A percentile compares a stretch with the other conserved stretches of the same genome.
Conservation (phyloP, 83 land plant genomes). For the Isoetes engelmannii region DNA sequence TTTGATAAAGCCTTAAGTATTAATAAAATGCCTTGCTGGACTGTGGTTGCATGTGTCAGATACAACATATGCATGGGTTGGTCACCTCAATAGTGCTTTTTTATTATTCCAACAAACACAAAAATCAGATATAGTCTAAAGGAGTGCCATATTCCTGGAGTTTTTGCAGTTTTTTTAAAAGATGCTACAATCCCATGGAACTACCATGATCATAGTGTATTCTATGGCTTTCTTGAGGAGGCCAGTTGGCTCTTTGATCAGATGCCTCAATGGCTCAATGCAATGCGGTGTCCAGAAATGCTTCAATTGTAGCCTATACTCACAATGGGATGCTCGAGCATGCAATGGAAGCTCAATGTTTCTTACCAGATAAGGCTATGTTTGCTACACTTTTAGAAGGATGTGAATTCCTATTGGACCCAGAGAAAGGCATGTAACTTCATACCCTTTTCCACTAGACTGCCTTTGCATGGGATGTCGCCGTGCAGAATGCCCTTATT, state of each 20-base stretch:
- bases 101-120: neutral
- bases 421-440: no score
- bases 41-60: neutral
- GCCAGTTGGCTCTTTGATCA: neutral
- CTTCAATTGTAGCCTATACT: no score
- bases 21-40: neutral
- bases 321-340: no score
- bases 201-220: neutral
- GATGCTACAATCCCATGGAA: neutral
- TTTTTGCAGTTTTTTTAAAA: neutral
- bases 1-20: neutral
- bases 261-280: neutral
- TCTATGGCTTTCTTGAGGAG: neutral
- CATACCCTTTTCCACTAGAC: no score
- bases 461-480: no score
- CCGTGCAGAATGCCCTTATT: neutral
- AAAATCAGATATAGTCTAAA: neutral
- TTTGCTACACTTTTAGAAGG: no score
- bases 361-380: no score
- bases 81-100: neutral
- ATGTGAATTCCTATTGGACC: no score
- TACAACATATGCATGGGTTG: neutral
- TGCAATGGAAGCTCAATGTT: no score
- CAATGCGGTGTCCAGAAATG: neutral
- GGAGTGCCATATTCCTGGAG: conserved; percentile 5